Evolutionary conservation across 768 basidiomycete genomes (phyloP).

Genomic region (Boletus subcaerulescens): DNA sequence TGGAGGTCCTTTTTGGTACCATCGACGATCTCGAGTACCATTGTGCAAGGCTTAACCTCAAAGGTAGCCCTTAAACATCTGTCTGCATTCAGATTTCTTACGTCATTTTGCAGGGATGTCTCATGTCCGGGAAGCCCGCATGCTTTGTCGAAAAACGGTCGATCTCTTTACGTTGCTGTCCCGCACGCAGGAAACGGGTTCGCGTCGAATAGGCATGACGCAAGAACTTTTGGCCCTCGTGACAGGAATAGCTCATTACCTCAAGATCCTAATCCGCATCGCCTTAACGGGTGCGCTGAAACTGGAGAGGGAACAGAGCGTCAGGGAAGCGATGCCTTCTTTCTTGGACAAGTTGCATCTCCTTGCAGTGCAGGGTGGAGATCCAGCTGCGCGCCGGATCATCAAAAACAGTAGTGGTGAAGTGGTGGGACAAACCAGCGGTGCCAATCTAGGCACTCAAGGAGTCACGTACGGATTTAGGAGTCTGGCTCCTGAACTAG

Average conservation of each 20-base stretch:
- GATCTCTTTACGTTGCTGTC: slow-evolving; percentile 96
- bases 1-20: slow-evolving; percentile 94
- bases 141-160: slow-evolving; percentile 98
- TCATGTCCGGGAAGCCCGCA: slow-evolving; percentile 95
- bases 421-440: slow-evolving; percentile 34
- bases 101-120: slow-evolving; percentile 72
- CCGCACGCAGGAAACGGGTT: slow-evolving; percentile 90
- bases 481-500: slow-evolving; percentile 86
- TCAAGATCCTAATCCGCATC: slow-evolving; percentile 98
- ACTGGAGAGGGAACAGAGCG: slow-evolving; percentile 86
- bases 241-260: slow-evolving; percentile 97
- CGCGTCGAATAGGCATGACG: slow-evolving; percentile 92
- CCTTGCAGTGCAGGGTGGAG: slow-evolving; percentile 82
- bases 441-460: slow-evolving; percentile 72
- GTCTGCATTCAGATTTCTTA: slow-evolving; percentile 9
- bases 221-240: slow-evolving; percentile 96
- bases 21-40: slow-evolving; percentile 95
- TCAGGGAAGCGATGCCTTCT: slow-evolving; percentile 77
- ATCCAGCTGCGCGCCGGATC: slow-evolving; percentile 71
- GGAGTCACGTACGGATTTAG: slow-evolving; percentile 91
- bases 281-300: slow-evolving; percentile 94
- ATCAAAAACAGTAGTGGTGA: slow-evolving; percentile 76
- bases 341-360: slow-evolving; percentile 93
- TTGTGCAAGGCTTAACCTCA: slow-evolving; percentile 74
- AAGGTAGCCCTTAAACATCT: slow-evolving; percentile 56